These are phyloP conservation scores for Leonotis leonurus DNA, from an alignment of 257 asterid genomes.

Conservation along the genomic window DNA sequence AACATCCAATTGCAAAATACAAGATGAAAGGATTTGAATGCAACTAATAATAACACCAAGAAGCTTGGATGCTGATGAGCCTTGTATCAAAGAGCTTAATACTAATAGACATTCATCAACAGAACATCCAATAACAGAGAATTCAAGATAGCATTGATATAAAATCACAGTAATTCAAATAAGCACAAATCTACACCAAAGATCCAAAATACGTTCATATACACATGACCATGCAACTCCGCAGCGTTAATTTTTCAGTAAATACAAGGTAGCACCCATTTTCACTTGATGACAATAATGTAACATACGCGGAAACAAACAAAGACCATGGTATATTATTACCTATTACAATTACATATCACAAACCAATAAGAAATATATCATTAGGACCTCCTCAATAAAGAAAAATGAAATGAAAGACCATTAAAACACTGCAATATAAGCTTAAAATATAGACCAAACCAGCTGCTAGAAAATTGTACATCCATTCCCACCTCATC, in stretches of 20 bases:
- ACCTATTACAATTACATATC: conserved; percentile 38
- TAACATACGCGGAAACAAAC: conserved; percentile 17
- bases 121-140: neutral
- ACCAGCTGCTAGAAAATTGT: conserved; percentile 61
- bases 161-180: neutral
- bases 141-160: neutral
- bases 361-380: conserved; percentile 38
- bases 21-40: neutral
- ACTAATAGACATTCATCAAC: neutral
- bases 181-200: conserved; percentile 6
- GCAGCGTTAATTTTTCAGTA: conserved; percentile 31
- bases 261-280: conserved; percentile 24
- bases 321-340: conserved; percentile 30
- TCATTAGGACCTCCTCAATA: neutral
- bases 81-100: neutral
- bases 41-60: neutral
- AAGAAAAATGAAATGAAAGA: neutral
- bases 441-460: conserved; percentile 34
- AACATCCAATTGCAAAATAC: neutral
- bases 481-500: conserved; percentile 41
- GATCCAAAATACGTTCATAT: conserved; percentile 6
- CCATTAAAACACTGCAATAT: conserved; percentile 23
- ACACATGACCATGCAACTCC: conserved; percentile 16
- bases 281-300: conserved; percentile 18
- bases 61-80: neutral